phyloP scores from a whole-genome alignment of 1,284 basidiomycete genomes.

The Somion occarium region DNA sequence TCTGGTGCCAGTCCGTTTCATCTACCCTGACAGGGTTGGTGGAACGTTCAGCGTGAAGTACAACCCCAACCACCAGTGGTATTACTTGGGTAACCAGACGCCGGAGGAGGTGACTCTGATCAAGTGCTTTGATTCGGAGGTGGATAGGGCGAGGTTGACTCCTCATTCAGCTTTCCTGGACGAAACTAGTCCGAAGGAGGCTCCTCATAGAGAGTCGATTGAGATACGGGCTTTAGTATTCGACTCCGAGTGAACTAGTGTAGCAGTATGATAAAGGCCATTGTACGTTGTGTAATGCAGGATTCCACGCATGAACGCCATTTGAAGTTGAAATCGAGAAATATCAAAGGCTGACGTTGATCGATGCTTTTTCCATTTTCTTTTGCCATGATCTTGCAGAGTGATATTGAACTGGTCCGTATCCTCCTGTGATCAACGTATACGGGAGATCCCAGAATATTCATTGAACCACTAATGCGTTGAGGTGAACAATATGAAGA shows the following conservation, averaged over 20 bases:
- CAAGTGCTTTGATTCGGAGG: slow-evolving; percentile 43
- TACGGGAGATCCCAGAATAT: too few relatives aligned
- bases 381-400: too few relatives aligned
- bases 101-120: slow-evolving; percentile 44
- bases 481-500: too few relatives aligned
- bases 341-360: too few relatives aligned
- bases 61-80: slow-evolving; percentile 49
- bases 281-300: too few relatives aligned
- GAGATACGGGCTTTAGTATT: slow-evolving; percentile 37
- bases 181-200: slow-evolving; percentile 31
- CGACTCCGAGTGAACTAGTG: background rate
- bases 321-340: too few relatives aligned
- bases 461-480: too few relatives aligned
- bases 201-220: slow-evolving; percentile 38
- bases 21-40: slow-evolving; percentile 33
- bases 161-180: slow-evolving; percentile 45
- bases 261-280: too few relatives aligned
- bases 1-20: slow-evolving; percentile 19
- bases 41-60: slow-evolving; percentile 43
- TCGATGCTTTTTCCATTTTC: too few relatives aligned
- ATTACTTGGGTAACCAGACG: slow-evolving; percentile 45
- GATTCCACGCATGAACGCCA: too few relatives aligned
- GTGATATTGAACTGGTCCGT: too few relatives aligned
- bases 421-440: too few relatives aligned
- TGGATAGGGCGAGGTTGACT: slow-evolving; percentile 35